Base-by-base conservation (phyloP, 306 rosid species). In the Trifolium dubium region DNA sequence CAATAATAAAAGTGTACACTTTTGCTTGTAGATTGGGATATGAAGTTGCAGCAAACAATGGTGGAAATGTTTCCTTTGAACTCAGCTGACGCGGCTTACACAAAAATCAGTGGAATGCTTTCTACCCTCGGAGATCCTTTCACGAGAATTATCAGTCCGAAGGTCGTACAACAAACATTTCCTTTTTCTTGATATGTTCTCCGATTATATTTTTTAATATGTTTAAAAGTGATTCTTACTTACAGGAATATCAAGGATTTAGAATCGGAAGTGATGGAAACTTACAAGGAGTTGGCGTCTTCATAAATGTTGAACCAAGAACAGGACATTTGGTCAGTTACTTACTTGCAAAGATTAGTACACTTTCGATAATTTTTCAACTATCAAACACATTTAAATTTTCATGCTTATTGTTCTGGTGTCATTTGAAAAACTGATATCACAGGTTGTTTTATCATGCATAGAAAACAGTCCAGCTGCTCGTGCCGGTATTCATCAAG, bases 81-180 rank as follows among this genome's bases (percentile, higher is more conserved):
- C 62, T 88, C 98, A 10, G 92, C 90, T 0, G 98, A 94, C 80
- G 97, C 92, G 34, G 98, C 98, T 11, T 91, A 91, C 82, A 89
- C 31, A 60, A 91, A 94, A 83, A 80, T 94, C 87, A 83, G 98
- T 56, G 97, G 92, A 77, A 94, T 94, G 98, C 95, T 94, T 64
- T 88, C 98, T 32, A 94, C 98, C 17, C 98, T 94, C 54, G 98
- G 98, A 55, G 98, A 94, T 80, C 98, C 98, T 39, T 94, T 94
- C 80, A 91, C 97, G 10, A 85, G 95, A 77, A 91, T 94, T 54
- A 88, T 94, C 78, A 94, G 92, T 82, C 98, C 98, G 43, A 91
- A 89, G 96, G 98, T 93, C 72, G 54, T 46, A 1, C 54, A 9
- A 55, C 19, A 64, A 44, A 5, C 53, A 66, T 62, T 74, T 30